Base-by-base conservation (phyloP, 768 basidiomycete species). In the Leucosporidium yakuticum region DNA sequence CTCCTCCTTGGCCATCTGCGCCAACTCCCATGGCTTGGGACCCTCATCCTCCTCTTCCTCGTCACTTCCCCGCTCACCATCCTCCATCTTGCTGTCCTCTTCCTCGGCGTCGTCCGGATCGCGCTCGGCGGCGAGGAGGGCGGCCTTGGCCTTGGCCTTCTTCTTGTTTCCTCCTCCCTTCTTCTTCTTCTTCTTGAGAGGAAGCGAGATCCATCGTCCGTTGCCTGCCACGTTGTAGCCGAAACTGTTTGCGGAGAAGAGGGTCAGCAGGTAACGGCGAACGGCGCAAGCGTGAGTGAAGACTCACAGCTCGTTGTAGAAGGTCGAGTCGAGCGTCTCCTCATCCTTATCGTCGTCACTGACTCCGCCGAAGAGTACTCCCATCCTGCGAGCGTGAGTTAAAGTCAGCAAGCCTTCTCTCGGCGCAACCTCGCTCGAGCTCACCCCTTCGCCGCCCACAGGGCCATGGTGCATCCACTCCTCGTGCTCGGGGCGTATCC, bases 291-390 rank as follows among this genome's bases (percentile, higher is more conserved):
- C n/a, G n/a, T n/a, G n/a, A n/a, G 60, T 61, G 51, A 4, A 27
- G 27, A 77, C 85, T 69, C 68, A 90, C 89, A 94, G 70, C 74
- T 94, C 91, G 68, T 92, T 91, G 82, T 88, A 89, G 77, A 95
- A 95, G 2, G 87, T 82, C 68, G 88, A 91, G 65, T 91, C 88
- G 69, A 96, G 77, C 4, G 83, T 85, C 74, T 96, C 93, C 77
- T 95, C 93, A 48, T 84, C 83, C 25, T 82, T 85, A 73, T 95
- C 92, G 68, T 91, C 89, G 68, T 96, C 92, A 6, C 85, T 88
- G 0, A 95, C 92, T 4, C 87, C 92, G 19, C 92, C 92, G 75
- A 94, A 96, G 60, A 92, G 77, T 3, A 96, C 80, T 1, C 91
- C 90, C 64, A 84, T 86, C 31, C 80, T 81, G 65, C 15, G 31